These are phyloP conservation scores for Lotmaria passim DNA, from an alignment of 208 protist genomes.

Conservation along the genomic window DNA sequence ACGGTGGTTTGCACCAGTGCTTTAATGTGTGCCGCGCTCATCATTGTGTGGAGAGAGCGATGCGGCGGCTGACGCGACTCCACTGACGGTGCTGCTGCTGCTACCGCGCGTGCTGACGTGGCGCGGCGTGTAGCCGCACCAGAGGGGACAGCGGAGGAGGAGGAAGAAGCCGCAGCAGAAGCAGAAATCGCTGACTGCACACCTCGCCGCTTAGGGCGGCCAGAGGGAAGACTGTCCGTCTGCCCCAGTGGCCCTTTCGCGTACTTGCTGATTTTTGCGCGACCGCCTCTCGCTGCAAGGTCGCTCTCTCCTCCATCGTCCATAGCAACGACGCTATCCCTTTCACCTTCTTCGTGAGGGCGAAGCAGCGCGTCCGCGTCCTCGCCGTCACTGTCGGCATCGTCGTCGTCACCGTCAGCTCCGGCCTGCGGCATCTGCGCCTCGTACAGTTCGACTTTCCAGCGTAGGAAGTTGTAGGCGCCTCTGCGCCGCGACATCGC, in stretches of 20 bases:
- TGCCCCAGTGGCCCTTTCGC: slow-evolving; percentile 21
- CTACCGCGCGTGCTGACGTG: no score
- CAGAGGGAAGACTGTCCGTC: not conserved
- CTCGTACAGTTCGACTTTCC: slow-evolving; percentile 73
- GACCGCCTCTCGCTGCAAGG: no score
- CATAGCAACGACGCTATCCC: not conserved
- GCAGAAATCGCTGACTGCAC: not conserved
- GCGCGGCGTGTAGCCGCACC: not conserved
- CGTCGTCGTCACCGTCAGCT: not conserved
- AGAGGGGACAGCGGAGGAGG: not conserved
- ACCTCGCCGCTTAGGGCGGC: slow-evolving; percentile 2
- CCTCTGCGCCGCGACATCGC: slow-evolving; percentile 52
- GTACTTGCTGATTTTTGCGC: slow-evolving; percentile 1
- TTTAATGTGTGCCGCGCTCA: slow-evolving; percentile 55
- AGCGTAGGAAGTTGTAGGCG: slow-evolving; percentile 75
- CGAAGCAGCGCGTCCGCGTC: not conserved
- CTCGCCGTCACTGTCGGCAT: not conserved
- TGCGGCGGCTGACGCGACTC: not conserved
- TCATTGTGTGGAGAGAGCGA: slow-evolving; percentile 25
- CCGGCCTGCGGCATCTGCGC: slow-evolving; percentile 38
- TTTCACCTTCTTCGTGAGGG: not conserved
- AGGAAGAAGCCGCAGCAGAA: not conserved
- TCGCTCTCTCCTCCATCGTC: not conserved
- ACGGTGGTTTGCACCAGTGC: slow-evolving; percentile 54
- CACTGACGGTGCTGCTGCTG: no score